Evolutionary conservation across 371 early-diverging fungal species (phyloP).

Genomic region (Batkoa obscura): DNA sequence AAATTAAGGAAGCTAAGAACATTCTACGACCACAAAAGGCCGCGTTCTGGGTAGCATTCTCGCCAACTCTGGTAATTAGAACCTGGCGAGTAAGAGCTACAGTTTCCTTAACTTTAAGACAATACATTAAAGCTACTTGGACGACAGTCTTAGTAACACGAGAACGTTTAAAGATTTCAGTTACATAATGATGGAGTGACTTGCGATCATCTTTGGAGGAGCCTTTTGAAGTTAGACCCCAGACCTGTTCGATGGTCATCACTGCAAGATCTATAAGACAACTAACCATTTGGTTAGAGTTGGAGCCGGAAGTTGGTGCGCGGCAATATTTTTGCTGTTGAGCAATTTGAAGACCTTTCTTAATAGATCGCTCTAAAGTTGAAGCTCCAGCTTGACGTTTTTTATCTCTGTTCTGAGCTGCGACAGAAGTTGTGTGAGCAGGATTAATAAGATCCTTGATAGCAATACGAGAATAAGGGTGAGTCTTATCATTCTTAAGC

Average conservation of each 20-base stretch:
- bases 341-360: constrained; percentile 2
- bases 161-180: constrained; percentile 50
- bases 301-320: background rate
- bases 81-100: background rate
- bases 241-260: background rate
- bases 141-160: constrained; percentile 60
- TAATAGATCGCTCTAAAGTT: background rate
- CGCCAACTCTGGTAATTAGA: too few relatives aligned
- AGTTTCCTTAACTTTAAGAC: constrained; percentile 24
- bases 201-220: background rate
- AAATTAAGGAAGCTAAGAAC: constrained; percentile 57
- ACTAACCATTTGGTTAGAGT: background rate
- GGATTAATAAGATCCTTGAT: constrained; percentile 2
- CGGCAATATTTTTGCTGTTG: background rate
- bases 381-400: background rate
- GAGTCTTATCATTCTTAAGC: background rate
- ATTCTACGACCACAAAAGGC: constrained; percentile 55
- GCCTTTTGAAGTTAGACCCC: background rate
- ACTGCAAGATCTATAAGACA: constrained; percentile 1
- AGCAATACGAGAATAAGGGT: constrained; percentile 1
- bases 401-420: background rate
- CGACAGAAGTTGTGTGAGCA: background rate
- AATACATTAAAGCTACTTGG: constrained; percentile 48
- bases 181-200: background rate
- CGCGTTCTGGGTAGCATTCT: constrained; percentile 12